Conservation (phyloP, 139 green algal species). For the Chlorella sp. region DNA sequence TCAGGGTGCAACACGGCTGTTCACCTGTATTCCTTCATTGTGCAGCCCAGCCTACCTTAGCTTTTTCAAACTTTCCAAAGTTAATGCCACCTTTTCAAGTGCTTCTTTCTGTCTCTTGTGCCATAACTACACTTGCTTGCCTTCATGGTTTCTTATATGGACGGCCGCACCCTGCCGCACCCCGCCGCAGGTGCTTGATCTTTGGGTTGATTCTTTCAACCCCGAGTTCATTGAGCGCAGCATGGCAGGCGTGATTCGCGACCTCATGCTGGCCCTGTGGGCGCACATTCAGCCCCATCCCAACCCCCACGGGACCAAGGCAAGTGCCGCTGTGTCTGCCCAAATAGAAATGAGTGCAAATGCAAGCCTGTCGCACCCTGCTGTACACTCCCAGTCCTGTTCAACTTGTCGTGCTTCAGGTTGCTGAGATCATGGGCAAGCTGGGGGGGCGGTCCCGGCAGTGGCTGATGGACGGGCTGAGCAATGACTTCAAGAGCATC, state of each 20-base stretch:
- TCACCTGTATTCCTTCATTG: too few relatives aligned
- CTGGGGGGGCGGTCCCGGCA: constrained; percentile 93
- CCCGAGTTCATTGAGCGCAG: constrained; percentile 94
- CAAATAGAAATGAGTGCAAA: too few relatives aligned
- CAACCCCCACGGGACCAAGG: constrained; percentile 75
- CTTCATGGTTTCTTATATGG: not conserved
- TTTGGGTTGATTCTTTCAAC: constrained; percentile 95
- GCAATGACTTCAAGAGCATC: constrained; percentile 88
- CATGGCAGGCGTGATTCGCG: constrained; percentile 79
- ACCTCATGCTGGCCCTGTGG: constrained; percentile 90
- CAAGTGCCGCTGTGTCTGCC: not conserved
- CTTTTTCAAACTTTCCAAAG: too few relatives aligned
- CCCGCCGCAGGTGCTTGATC: constrained; percentile 77
- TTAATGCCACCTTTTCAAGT: not conserved
- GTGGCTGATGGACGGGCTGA: constrained; percentile 74
- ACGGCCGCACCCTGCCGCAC: too few relatives aligned
- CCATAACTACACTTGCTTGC: not conserved
- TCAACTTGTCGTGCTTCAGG: constrained; percentile 21
- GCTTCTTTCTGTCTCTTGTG: not conserved
- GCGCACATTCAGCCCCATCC: constrained; percentile 81
- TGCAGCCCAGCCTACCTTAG: too few relatives aligned
- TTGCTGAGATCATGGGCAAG: constrained; percentile 94
- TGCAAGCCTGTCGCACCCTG: not conserved
- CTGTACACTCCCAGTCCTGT: not conserved
- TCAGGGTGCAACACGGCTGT: not conserved